phyloP scores from a whole-genome alignment of 345 rosid genomes.

The Citrus sinensis region DVS_A1.0 CM039167.1:4117501-4118000 shows the following conservation, averaged over 20 bases:
- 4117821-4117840: not conserved
- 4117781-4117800: not conserved
- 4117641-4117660: not conserved
- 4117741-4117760: not conserved
- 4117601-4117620: not conserved
- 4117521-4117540: slow-evolving; percentile 87
- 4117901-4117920: not conserved
- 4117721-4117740: not conserved
- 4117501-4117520: slow-evolving; percentile 84
- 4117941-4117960: not conserved
- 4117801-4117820: not conserved
- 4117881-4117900: not conserved
- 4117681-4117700: not conserved
- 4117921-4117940: not conserved
- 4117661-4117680: not conserved
- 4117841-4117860: not conserved
- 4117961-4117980: not conserved
- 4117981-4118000: not conserved
- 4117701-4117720: not conserved
- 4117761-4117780: not conserved
- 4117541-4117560: slow-evolving; percentile 80
- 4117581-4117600: not conserved
- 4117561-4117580: slow-evolving; percentile 16
- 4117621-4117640: not conserved
- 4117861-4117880: not conserved